Evolutionary conservation across 2,329 filamentous ascomycete genomes (phyloP).

Genomic region (Cytospora paraplurivora): DNA sequence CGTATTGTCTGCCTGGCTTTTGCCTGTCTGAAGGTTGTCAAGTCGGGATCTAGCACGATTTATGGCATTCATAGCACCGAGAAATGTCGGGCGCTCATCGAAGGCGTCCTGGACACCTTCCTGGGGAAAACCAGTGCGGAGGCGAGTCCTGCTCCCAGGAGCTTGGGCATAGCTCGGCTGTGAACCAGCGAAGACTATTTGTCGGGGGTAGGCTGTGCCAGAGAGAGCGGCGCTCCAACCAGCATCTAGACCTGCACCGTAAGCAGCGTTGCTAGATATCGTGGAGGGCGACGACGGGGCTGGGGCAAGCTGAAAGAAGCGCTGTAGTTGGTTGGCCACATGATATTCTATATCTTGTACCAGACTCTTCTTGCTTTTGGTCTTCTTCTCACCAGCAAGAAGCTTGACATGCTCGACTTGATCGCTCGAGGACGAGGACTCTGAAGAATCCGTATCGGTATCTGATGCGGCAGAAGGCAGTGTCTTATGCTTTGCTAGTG

Average conservation of each 20-base stretch:
- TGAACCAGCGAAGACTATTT: neutral
- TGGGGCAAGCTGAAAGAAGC: conserved; percentile 14
- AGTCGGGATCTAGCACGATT: neutral
- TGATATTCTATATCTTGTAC: neutral
- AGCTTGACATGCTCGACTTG: neutral
- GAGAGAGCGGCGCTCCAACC: neutral
- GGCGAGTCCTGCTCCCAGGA: neutral
- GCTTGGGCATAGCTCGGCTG: neutral
- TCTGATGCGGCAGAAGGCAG: neutral
- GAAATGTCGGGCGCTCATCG: neutral
- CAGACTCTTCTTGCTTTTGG: neutral
- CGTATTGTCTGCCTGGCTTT: neutral
- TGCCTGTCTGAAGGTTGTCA: neutral
- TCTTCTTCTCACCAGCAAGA: neutral
- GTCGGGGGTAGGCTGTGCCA: conserved; percentile 2
- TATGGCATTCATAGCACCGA: neutral
- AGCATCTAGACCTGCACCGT: conserved; percentile 3
- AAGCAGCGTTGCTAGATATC: neutral
- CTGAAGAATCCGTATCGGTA: conserved; percentile 15
- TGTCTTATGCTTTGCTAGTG: neutral
- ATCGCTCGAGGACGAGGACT: neutral
- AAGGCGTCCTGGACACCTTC: neutral
- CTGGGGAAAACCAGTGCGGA: neutral
- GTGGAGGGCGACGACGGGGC: neutral
- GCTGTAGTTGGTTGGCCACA: conserved; percentile 14